Evolutionary conservation across 495 filamentous ascomycete genomes (phyloP).

Genomic region (Podospora australis): DNA sequence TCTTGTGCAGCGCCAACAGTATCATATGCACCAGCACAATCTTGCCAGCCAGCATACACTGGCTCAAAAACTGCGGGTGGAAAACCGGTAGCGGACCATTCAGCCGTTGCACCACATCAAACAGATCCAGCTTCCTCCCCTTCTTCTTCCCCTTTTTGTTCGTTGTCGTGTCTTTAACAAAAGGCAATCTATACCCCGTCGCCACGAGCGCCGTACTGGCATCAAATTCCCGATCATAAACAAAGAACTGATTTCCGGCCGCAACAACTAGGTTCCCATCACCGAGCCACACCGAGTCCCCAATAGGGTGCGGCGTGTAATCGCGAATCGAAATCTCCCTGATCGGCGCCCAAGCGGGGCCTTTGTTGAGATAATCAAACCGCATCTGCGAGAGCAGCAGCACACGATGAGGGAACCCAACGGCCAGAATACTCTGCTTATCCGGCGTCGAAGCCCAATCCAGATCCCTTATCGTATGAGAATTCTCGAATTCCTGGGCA

Average conservation of each 20-base stretch:
- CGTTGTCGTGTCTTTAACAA: too few species aligned
- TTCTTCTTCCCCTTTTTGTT: slow-evolving; percentile 33
- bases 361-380: slow-evolving; percentile 85
- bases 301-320: slow-evolving; percentile 85
- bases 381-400: slow-evolving; percentile 84
- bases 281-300: slow-evolving; percentile 84
- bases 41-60: slow-evolving; percentile 82
- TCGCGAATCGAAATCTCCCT: slow-evolving; percentile 75
- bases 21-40: slow-evolving; percentile 65
- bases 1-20: slow-evolving; percentile 65
- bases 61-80: slow-evolving; percentile 86
- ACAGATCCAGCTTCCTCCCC: slow-evolving; percentile 51
- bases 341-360: slow-evolving; percentile 84
- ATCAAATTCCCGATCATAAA: slow-evolving; percentile 70
- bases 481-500: slow-evolving; percentile 61
- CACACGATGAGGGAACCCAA: slow-evolving; percentile 82
- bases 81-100: slow-evolving; percentile 89
- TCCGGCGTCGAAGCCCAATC: slow-evolving; percentile 95
- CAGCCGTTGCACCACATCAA: slow-evolving; percentile 70
- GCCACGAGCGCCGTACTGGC: slow-evolving; percentile 52
- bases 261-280: slow-evolving; percentile 80
- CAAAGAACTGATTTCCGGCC: slow-evolving; percentile 87
- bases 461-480: slow-evolving; percentile 75
- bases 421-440: slow-evolving; percentile 81
- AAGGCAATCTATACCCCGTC: slow-evolving; percentile 55